phyloP scores from a whole-genome alignment of 345 rosid species.

The Geranium brycei region DNA sequence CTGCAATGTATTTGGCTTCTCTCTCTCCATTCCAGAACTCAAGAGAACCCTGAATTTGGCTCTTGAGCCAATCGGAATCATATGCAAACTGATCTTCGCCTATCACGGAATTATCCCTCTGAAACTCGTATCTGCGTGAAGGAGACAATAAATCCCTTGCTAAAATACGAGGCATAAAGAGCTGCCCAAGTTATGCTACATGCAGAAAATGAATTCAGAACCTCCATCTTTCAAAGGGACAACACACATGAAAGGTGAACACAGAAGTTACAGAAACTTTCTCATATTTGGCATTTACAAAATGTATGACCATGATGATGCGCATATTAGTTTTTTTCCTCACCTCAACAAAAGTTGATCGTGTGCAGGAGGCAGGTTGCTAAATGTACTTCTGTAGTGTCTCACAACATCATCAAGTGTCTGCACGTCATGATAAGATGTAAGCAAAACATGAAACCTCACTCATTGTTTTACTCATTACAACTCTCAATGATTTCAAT shows the following conservation, averaged over 20 bases:
- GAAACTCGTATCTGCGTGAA: conserved; percentile 57
- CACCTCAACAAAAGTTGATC: conserved; percentile 48
- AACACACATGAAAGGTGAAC: background rate
- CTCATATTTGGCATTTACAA: background rate
- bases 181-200: no score
- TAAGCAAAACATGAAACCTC: background rate
- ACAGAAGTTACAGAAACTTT: background rate
- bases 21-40: conserved; percentile 55
- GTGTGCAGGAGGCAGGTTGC: conserved; percentile 33
- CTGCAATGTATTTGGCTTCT: conserved; percentile 45
- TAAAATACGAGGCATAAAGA: background rate
- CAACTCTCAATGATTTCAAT: background rate
- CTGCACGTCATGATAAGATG: conserved; percentile 22
- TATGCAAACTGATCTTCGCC: conserved; percentile 50
- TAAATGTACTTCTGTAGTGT: conserved; percentile 38
- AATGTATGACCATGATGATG: background rate
- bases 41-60: conserved; percentile 27
- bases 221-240: background rate
- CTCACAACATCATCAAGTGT: conserved; percentile 57
- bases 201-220: background rate
- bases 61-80: conserved; percentile 42
- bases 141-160: conserved; percentile 2
- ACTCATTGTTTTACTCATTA: background rate
- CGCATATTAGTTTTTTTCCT: conserved; percentile 4
- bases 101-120: conserved; percentile 48